Evolutionary conservation across 169 alveolate species (phyloP), one percentile per base, ranked within the genome.

Genomic region (Plasmodium falciparum): DNA sequence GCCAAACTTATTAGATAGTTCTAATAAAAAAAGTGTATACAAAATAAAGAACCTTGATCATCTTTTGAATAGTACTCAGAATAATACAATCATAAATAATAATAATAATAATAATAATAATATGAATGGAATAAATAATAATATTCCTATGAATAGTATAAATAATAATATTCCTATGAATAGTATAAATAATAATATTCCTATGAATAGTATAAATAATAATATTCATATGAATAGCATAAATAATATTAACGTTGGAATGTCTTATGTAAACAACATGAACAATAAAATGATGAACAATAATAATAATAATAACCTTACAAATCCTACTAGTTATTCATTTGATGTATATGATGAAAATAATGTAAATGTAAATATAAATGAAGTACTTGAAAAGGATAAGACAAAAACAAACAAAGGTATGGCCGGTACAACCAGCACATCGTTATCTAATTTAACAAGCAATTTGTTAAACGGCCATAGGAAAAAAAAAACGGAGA

Each of bases 21-120:
- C 11, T 39, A 76, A 50, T 58, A 76, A 76, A 69, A 69, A 70
- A 9, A 76, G 75, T 56, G 78, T 76, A 2, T 76, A 76, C 15
- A 76, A 76, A 65, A 76, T 76, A 39, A 76, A 65, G 39, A 58
- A 20, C 7, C 2, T 59, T 1, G 63, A 61, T 17, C 15, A 13
- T 9, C 50, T 2, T 7, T 43, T 8, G 43, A 5, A 20, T 6
- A 26, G 5, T 62, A 17, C 12, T 39, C 49, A 26, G 39, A 9
- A 9, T 6, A 47, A n/a, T 45, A 7, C n/a, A 1, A 59, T 49
- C 12, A 54, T 22, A 47, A 52, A 67, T 1, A 26, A 11, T 15
- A 58, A 24, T 8, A 72, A 20, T 61, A 61, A n/a, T 26, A 61
- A 61, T 61, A 72, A 20, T 61, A 61, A n/a, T 26, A 61, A 61